Evolutionary conservation across 106 monocot species (phyloP).

Genomic region (Dioscorea dumetorum): DNA sequence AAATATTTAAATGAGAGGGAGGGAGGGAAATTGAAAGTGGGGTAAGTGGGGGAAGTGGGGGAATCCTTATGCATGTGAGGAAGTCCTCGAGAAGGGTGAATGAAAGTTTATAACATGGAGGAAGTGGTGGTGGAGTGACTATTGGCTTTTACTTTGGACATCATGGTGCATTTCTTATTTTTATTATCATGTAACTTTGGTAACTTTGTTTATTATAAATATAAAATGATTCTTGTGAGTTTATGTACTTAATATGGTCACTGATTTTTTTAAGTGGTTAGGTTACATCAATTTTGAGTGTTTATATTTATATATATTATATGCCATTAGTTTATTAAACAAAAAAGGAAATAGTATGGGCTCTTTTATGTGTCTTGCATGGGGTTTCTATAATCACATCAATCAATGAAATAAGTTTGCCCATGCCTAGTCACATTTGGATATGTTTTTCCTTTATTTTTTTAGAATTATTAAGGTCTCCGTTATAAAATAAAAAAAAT

Average conservation of each 20-base stretch:
- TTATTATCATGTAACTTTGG: neutral
- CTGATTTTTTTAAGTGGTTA: too few species aligned
- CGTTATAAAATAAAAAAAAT: too few species aligned
- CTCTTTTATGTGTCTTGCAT: too few species aligned
- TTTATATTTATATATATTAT: too few species aligned
- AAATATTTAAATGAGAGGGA: neutral
- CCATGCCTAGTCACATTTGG: too few species aligned
- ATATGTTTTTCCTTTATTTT: neutral
- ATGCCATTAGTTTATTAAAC: too few species aligned
- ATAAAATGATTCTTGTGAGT: neutral
- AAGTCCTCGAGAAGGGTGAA: neutral
- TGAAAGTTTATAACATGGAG: neutral
- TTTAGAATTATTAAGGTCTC: too few species aligned
- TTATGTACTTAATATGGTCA: neutral
- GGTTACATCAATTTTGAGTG: too few species aligned
- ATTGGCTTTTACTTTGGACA: neutral
- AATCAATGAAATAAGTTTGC: too few species aligned
- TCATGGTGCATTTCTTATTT: neutral
- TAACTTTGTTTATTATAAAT: neutral
- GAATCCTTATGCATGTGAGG: neutral
- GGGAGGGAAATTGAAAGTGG: neutral
- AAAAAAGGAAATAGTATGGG: too few species aligned
- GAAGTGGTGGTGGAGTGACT: neutral
- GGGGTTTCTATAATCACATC: too few species aligned
- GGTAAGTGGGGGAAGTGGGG: neutral